Conservation (phyloP, 2,329 filamentous ascomycete genomes). For the Colletotrichum acutatum region DNA sequence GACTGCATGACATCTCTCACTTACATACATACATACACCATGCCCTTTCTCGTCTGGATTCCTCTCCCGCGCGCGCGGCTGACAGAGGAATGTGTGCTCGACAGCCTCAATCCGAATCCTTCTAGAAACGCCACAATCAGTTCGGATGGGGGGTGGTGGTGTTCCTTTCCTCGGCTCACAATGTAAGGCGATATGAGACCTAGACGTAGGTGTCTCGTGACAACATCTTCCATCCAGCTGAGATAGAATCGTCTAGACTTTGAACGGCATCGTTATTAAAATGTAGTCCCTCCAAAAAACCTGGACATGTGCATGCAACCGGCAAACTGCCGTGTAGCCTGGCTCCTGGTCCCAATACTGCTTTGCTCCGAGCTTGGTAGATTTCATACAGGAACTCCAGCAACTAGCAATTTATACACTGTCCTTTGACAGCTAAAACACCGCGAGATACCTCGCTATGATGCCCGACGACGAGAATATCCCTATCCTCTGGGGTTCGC, state of each 20-base stretch:
- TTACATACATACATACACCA: neutral
- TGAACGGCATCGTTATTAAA: neutral
- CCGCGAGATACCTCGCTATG: neutral
- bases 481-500: slow-evolving; percentile 32
- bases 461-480: slow-evolving; percentile 1
- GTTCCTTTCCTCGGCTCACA: neutral
- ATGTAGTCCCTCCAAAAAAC: neutral
- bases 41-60: neutral
- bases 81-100: neutral
- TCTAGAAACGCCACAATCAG: neutral
- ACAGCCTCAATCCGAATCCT: neutral
- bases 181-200: neutral
- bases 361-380: neutral
- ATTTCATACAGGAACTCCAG: neutral
- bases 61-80: too few relatives aligned
- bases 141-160: too few relatives aligned
- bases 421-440: neutral
- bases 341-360: too few relatives aligned
- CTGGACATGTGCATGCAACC: neutral
- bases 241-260: too few relatives aligned
- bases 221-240: neutral
- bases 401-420: neutral
- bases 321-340: neutral
- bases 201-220: neutral
- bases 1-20: neutral